Evolutionary conservation across 352 stramenopile species (phyloP).

Genomic region (Lagenidium giganteum): DNA sequence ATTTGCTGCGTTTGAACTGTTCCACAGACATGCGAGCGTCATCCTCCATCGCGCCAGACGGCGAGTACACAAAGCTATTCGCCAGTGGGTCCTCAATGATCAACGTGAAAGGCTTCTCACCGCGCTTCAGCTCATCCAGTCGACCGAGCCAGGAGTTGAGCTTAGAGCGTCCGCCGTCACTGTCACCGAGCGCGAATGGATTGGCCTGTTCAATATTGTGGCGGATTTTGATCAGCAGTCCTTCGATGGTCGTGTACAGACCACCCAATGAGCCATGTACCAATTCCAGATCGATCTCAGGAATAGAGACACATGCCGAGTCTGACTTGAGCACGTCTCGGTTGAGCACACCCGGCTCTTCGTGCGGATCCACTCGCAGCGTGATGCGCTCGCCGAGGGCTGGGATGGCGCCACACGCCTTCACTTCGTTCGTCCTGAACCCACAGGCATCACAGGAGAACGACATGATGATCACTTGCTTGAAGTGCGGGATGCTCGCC

Average conservation of each 20-base stretch:
- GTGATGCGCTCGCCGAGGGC: conserved; percentile 75
- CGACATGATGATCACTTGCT: conserved; percentile 92
- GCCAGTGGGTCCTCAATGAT: conserved; percentile 86
- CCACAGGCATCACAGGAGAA: conserved; percentile 89
- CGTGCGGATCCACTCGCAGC: conserved; percentile 39
- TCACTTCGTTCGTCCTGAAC: conserved; percentile 91
- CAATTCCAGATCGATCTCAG: conserved; percentile 91
- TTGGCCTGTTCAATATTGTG: conserved; percentile 75
- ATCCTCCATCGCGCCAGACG: conserved; percentile 37
- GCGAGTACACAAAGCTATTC: conserved; percentile 90
- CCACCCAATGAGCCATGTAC: conserved; percentile 84
- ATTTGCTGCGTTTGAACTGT: conserved; percentile 82
- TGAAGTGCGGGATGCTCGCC: conserved; percentile 94
- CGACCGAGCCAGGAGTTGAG: conserved; percentile 47
- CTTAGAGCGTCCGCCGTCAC: conserved; percentile 50
- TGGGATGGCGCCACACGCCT: conserved; percentile 87
- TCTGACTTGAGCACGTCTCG: conserved; percentile 93
- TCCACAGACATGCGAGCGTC: conserved; percentile 69
- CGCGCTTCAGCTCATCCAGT: conserved; percentile 48
- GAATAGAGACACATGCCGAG: conserved; percentile 79
- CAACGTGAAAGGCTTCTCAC: conserved; percentile 81
- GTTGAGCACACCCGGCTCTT: conserved; percentile 65
- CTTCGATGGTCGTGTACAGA: conserved; percentile 93
- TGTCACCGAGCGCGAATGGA: conserved; percentile 82
- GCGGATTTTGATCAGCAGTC: conserved; percentile 83